A percentile compares a stretch with the other conserved stretches of the same genome.
phyloP scores from a whole-genome alignment of 208 protist species.

The Acanthamoeba triangularis region DNA sequence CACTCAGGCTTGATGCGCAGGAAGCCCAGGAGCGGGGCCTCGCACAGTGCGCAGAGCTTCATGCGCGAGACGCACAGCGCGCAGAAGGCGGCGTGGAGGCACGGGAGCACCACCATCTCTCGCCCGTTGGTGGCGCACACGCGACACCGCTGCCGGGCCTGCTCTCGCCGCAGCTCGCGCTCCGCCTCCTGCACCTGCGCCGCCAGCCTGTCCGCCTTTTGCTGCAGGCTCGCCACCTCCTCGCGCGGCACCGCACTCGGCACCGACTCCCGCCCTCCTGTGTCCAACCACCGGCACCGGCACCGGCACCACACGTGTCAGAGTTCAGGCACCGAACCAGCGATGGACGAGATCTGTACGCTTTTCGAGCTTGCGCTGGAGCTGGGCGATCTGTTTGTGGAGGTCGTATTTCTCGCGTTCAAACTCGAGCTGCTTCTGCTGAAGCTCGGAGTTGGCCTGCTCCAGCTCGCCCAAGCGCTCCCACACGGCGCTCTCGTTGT shows the following conservation, averaged over 20 bases:
- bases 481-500: constrained; percentile 25
- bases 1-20: constrained; percentile 7
- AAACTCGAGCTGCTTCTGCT: constrained; percentile 50
- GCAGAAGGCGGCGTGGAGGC: constrained; percentile 31
- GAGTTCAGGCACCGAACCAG: background rate
- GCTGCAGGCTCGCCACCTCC: constrained; percentile 7
- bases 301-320: too few relatives aligned
- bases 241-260: background rate
- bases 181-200: constrained; percentile 20
- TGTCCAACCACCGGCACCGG: background rate
- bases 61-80: constrained; percentile 20
- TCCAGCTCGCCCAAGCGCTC: constrained; percentile 17
- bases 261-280: background rate
- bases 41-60: constrained; percentile 20
- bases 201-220: background rate
- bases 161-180: background rate
- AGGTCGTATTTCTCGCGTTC: constrained; percentile 52
- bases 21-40: constrained; percentile 1
- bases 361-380: constrained; percentile 33
- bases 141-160: constrained; percentile 2
- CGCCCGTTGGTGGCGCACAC: constrained; percentile 6
- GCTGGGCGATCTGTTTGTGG: constrained; percentile 3
- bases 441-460: constrained; percentile 40
- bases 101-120: constrained; percentile 52
- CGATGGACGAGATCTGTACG: background rate